These are phyloP conservation scores for Alternaria consortialis DNA, from an alignment of 2,329 filamentous ascomycete species.

Conservation along the genomic window DNA sequence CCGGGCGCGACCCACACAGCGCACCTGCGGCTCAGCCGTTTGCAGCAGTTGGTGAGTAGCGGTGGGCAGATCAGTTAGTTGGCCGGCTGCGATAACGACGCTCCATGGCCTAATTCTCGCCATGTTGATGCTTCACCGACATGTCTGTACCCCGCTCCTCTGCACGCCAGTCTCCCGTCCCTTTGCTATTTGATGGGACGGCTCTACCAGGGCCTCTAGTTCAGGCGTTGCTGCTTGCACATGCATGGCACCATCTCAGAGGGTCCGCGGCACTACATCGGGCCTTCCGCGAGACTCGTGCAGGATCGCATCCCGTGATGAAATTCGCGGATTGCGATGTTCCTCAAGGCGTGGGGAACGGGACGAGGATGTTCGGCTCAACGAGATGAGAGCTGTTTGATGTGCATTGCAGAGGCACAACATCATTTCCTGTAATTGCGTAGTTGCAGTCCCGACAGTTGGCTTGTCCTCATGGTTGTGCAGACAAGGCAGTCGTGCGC, in stretches of 20 bases:
- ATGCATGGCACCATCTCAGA: constrained; percentile 16
- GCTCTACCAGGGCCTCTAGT: constrained; percentile 14
- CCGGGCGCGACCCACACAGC: constrained; percentile 24
- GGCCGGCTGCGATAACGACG: constrained; percentile 38
- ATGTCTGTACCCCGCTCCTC: constrained; percentile 36
- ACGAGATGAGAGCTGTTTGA: constrained; percentile 39
- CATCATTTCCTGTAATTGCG: constrained; percentile 26
- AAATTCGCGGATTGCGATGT: constrained; percentile 9
- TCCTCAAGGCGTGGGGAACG: constrained; percentile 37
- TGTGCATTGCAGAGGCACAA: constrained; percentile 20
- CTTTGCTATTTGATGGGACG: constrained; percentile 7
- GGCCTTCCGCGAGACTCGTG: constrained; percentile 22
- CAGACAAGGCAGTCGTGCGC: neutral
- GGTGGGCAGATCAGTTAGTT: constrained; percentile 31
- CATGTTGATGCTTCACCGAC: constrained; percentile 36
- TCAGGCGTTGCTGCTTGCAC: constrained; percentile 12
- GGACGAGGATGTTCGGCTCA: constrained; percentile 11
- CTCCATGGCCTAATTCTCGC: constrained; percentile 12
- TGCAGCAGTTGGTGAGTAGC: constrained; percentile 38
- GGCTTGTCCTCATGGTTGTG: constrained; percentile 7
- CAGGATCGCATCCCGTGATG: constrained; percentile 17
- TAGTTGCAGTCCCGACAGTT: neutral
- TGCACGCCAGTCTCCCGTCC: constrained; percentile 7
- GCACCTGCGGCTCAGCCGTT: constrained; percentile 43
- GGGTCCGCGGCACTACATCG: constrained; percentile 19